Conservation (phyloP, 106 monocot species). For the Narthecium ossifragum region DNA sequence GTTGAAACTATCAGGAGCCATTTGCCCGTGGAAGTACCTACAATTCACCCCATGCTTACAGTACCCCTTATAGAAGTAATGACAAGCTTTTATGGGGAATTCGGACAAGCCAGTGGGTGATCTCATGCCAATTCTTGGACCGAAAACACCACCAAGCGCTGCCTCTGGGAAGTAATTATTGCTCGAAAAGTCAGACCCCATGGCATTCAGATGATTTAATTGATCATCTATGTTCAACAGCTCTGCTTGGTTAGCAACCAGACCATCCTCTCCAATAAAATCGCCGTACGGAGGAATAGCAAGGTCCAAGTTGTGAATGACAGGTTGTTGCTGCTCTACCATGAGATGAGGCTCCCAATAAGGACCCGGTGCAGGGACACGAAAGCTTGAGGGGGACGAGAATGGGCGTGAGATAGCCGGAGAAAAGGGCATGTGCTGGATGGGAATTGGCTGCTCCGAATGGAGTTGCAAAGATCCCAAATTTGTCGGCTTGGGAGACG, state of each 20-base stretch:
- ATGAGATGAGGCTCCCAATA: constrained; percentile 18
- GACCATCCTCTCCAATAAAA: constrained; percentile 1
- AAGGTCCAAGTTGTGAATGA: constrained; percentile 15
- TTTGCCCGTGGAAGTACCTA: constrained; percentile 46
- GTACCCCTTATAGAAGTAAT: constrained; percentile 55
- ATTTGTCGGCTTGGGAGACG: constrained; percentile 8
- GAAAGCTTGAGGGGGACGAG: constrained; percentile 17
- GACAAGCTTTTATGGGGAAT: constrained; percentile 33
- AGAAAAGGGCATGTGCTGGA: background rate
- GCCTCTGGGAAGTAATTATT: constrained; percentile 16
- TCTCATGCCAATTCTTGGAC: constrained; percentile 16
- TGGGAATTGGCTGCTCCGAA: background rate
- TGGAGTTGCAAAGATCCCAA: constrained; percentile 1
- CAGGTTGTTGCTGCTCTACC: constrained; percentile 6
- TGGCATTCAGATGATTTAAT: background rate
- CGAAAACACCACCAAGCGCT: background rate
- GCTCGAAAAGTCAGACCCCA: constrained; percentile 1
- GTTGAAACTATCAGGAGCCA: constrained; percentile 5
- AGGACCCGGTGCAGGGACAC: constrained; percentile 14
- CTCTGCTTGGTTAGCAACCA: constrained; percentile 9
- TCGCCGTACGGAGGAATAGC: constrained; percentile 5
- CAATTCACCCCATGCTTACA: constrained; percentile 77
- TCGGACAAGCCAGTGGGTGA: constrained; percentile 20
- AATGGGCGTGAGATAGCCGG: constrained; percentile 9
- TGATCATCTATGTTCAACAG: constrained; percentile 18